Base-by-base conservation (phyloP, 2,329 filamentous ascomycete genomes). In the Alternaria postmessia region DNA sequence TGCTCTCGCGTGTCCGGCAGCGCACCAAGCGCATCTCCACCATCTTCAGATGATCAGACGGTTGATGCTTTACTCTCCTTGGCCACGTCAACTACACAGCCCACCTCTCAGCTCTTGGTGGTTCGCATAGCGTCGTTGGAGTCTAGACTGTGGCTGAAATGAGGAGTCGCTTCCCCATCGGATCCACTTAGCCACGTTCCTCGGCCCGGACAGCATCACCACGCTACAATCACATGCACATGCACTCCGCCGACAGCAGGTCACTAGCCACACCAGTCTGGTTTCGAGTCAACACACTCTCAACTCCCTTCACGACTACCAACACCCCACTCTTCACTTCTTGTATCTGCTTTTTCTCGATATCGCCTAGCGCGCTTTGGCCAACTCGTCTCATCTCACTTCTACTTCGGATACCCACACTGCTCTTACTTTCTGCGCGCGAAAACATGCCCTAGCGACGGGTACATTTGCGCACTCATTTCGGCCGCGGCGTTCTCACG, bases 1-100 rank as follows among this genome's bases (percentile, higher is more conserved):
- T 78, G 58, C 54, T 78, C 38, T 75, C 73, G 58, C 77, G 75
- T 59, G 71, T 76, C 59, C 71, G 75, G 48, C 64, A 64, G 51
- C 74, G 69, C 65, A 77, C 75, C 61, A 79, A 78, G 73, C 70
- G 70, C 55, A 66, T 79, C 51, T 78, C 75, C 22, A 64, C 66
- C 57, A 74, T 79, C 59, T 79, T 79, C 75, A 75, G 73, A 65
- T 79, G 72, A 62, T 38, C 12, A 32, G 49, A n/a, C 36, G 20
- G 39, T 57, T 20, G 8, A 48, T 14, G 41, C 26, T 53, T 41
- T 26, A 16, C 16, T 11, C 28, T 44, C 42, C 32, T 41, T 57
- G 60, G 47, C 57, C 62, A 65, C 57, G 66, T 65, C 65, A 64
- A 57, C 30, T 62, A 53, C 66, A 66, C 63, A 70, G 59, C 64